phyloP scores from a whole-genome alignment of 768 basidiomycete genomes.

The Amyloporia xantha region DNA sequence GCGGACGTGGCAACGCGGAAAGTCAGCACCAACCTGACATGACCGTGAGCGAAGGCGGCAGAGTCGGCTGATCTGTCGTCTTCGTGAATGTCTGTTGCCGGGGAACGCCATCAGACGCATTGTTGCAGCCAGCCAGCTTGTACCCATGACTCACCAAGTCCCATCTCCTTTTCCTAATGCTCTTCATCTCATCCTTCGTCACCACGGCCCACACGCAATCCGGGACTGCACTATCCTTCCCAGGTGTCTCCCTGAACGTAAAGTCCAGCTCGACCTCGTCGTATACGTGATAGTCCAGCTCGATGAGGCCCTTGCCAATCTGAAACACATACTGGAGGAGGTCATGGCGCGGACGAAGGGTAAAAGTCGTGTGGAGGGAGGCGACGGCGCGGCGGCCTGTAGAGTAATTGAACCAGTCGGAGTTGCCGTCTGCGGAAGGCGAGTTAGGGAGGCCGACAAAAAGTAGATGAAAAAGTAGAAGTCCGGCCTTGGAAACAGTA shows the following conservation, averaged over 20 bases:
- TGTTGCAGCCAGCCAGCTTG: neutral
- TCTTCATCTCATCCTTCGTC: conserved; percentile 68
- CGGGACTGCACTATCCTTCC: conserved; percentile 29
- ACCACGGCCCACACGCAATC: conserved; percentile 84
- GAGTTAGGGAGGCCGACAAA: too few relatives aligned
- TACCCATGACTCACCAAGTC: conserved; percentile 59
- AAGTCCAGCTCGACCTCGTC: conserved; percentile 80
- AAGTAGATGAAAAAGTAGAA: neutral
- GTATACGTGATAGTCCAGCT: conserved; percentile 62
- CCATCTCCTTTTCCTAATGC: conserved; percentile 70
- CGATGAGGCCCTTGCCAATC: conserved; percentile 54
- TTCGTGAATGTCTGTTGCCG: conserved; percentile 70
- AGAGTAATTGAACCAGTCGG: conserved; percentile 81
- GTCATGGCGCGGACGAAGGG: conserved; percentile 81
- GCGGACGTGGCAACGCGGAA: neutral
- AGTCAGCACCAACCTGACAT: conserved; percentile 70
- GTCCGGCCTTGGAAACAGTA: neutral
- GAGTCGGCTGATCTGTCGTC: conserved; percentile 53
- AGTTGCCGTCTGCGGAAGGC: conserved; percentile 65
- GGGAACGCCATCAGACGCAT: neutral
- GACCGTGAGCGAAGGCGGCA: conserved; percentile 59
- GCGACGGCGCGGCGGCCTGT: conserved; percentile 76
- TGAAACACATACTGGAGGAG: conserved; percentile 61
- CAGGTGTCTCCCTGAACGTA: conserved; percentile 46
- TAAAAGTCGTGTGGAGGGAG: conserved; percentile 75